A percentile compares a stretch with the other conserved stretches of the same genome.
Conservation (phyloP, 2,329 filamentous ascomycete species). For the Hypoxylon sp. region DNA sequence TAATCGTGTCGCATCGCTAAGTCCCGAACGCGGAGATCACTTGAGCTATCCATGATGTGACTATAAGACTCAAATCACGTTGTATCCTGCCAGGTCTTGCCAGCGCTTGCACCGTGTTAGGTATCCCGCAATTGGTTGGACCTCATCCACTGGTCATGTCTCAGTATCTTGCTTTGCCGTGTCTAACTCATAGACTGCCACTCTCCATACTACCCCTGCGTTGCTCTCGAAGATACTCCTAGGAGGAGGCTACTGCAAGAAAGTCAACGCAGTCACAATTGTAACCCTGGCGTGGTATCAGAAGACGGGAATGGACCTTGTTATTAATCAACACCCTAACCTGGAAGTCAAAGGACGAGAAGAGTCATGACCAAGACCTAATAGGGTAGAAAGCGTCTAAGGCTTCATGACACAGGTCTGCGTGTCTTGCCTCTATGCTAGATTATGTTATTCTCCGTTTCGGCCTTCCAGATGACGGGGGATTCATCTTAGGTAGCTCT, state of each 20-base stretch:
- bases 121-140: conserved; percentile 37
- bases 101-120: conserved; percentile 33
- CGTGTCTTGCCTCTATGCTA: conserved; percentile 25
- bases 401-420: conserved; percentile 6
- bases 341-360: conserved; percentile 42
- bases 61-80: conserved; percentile 27
- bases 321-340: conserved; percentile 38
- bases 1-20: conserved; percentile 44
- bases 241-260: conserved; percentile 36
- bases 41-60: conserved; percentile 44
- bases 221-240: conserved; percentile 28
- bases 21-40: conserved; percentile 45
- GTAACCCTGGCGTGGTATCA: conserved; percentile 34
- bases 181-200: conserved; percentile 26
- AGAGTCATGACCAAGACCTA: conserved; percentile 36
- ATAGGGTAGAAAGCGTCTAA: conserved; percentile 26
- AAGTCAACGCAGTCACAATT: conserved; percentile 41
- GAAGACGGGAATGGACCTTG: conserved; percentile 38
- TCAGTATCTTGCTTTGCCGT: conserved; percentile 28
- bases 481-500: conserved; percentile 24
- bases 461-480: conserved; percentile 16
- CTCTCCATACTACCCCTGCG: conserved; percentile 34
- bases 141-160: conserved; percentile 19
- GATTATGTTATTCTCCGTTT: conserved; percentile 35
- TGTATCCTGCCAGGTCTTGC: conserved; percentile 21